Percentiles rank a stretch among this genome's conserved stretches.
phyloP scores from a whole-genome alignment of 768 basidiomycete species.

The Boletus reticuloceps region DNA sequence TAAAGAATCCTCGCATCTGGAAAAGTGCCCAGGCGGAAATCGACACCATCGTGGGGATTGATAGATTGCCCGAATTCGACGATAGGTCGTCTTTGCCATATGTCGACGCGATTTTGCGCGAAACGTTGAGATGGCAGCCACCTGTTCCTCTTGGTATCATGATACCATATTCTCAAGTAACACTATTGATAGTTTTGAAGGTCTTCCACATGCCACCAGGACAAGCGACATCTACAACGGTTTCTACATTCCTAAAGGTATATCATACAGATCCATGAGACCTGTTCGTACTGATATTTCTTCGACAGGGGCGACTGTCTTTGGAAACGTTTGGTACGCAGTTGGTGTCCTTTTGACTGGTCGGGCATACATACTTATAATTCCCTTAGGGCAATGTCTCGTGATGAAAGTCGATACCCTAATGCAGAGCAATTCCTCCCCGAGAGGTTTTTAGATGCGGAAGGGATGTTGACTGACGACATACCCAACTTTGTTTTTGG shows the following conservation, averaged over 20 bases:
- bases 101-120: not conserved
- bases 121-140: not conserved
- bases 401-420: not conserved
- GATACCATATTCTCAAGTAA: too few relatives aligned
- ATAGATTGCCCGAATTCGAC: not conserved
- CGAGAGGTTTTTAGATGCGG: not conserved
- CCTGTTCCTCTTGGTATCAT: not conserved
- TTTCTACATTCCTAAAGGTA: constrained; percentile 1
- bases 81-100: not conserved
- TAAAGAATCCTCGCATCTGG: not conserved
- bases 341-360: not conserved
- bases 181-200: not conserved
- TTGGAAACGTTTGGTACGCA: not conserved
- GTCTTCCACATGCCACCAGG: not conserved
- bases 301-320: not conserved
- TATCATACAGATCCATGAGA: not conserved
- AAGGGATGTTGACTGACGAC: not conserved
- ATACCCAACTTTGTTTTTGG: not conserved
- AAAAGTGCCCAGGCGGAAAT: not conserved
- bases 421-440: not conserved
- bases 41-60: not conserved
- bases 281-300: too few relatives aligned
- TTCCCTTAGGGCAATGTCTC: not conserved
- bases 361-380: too few relatives aligned
- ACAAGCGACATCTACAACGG: not conserved